Base-by-base conservation (phyloP, 176 grass and related monocot genomes). In the Oryza longistaminata region DNA sequence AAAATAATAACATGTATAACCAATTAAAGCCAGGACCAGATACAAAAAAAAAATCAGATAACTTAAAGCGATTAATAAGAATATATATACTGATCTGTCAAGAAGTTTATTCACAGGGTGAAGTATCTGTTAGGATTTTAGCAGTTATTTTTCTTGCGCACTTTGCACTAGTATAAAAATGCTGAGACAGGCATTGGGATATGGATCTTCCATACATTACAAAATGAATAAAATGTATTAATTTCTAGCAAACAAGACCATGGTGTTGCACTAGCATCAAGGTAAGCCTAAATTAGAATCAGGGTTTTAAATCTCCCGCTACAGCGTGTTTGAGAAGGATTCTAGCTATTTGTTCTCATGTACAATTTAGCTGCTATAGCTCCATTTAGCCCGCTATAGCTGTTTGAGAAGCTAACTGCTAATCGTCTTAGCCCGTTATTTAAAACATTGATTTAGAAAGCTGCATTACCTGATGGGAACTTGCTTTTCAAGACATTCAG, bases 1-100 rank as follows among this genome's bases (percentile, higher is more conserved):
- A 53, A 60, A 70, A 8, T 65, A 58, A 25, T 21, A 75, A 7
- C 64, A 74, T 73, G 27, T 49, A 60, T 50, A 88, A 74, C 26
- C 35, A 48, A 43, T 19, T 17, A 65, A 29, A 40, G 11, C 26
- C 40, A 71, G n/a, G 64, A 64, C 35, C 48, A 43, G 6, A 19
- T 62, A 45, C 62, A 9, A 45, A 76, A 42, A n/a, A 44, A 11
- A 71, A 76, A 35, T 34, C 10, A 40, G 16, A 64, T 49, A 9
- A 0, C 22, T 9, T n/a, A 2, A 79, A 35, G 49, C 24, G 10
- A 37, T 85, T 61, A 21, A 27, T 26, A 49, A 33, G 35, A 10
- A 67, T 68, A 19, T 16, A 0, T 0, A 10, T 26, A 61, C 45
- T 27, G 31, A 9, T 33, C 19, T 37, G 22, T 24, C 29, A 39